Evolutionary conservation across 306 rosid genomes (phyloP).

Genomic region (Amphicarpaea edgeworthii): DNA sequence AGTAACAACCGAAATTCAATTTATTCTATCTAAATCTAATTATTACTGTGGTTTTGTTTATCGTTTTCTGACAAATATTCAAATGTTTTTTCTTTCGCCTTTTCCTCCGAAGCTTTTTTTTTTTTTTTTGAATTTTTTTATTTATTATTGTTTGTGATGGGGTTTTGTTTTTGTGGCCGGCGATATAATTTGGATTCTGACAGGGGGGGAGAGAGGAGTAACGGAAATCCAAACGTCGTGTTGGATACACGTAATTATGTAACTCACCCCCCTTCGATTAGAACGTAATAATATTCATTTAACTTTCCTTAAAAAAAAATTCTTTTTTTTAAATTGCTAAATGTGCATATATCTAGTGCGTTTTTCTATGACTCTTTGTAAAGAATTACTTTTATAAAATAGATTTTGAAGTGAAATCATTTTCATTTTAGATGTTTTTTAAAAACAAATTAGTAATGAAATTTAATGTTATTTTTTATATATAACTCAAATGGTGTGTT

Average conservation of each 20-base stretch:
- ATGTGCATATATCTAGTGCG: too few relatives aligned
- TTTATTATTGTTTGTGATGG: not conserved
- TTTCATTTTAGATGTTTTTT: too few relatives aligned
- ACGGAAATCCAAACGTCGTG: not conserved
- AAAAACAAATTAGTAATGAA: too few relatives aligned
- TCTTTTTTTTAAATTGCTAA: too few relatives aligned
- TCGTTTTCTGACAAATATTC: slow-evolving; percentile 17
- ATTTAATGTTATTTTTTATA: too few relatives aligned
- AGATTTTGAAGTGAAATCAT: too few relatives aligned
- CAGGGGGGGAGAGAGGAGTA: not conserved
- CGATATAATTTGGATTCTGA: slow-evolving; percentile 37
- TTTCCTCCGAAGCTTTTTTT: too few relatives aligned
- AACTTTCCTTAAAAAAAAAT: too few relatives aligned
- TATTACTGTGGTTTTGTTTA: not conserved
- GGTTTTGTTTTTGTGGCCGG: slow-evolving; percentile 46
- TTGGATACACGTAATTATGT: slow-evolving; percentile 20
- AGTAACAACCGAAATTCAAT: slow-evolving; percentile 5
- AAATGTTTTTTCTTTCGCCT: not conserved
- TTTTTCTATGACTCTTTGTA: too few relatives aligned
- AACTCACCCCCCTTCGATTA: not conserved
- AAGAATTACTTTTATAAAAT: too few relatives aligned
- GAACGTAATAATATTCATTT: not conserved
- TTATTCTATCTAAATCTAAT: slow-evolving; percentile 2
- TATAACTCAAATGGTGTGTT: too few relatives aligned
- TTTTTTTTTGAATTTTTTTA: not conserved